A percentile compares a stretch with the other conserved stretches of the same genome.
Conservation (phyloP, 306 rosid species). For the Prunus armeniaca region DNA sequence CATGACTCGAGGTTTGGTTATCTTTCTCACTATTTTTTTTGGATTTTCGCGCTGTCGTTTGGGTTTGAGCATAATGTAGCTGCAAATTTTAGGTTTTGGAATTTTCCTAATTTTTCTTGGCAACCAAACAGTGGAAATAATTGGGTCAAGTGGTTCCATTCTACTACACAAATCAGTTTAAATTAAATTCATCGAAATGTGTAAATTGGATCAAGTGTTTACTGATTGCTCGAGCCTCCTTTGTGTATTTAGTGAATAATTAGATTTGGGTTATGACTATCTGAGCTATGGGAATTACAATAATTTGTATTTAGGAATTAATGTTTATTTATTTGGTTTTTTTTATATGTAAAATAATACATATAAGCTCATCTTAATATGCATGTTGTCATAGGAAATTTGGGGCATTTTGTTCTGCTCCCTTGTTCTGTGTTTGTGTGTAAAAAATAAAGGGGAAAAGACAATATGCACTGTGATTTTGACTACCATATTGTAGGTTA, state of each 20-base stretch:
- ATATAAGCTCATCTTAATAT: too few relatives aligned
- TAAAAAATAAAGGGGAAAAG: neutral
- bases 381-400: neutral
- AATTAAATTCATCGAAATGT: neutral
- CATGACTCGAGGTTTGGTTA: constrained; percentile 57
- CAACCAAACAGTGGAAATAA: neutral
- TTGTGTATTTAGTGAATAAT: neutral
- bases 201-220: neutral
- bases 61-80: neutral
- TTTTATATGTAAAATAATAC: too few relatives aligned
- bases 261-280: neutral
- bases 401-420: neutral
- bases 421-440: neutral
- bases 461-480: neutral
- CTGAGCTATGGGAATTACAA: neutral
- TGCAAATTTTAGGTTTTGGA: neutral
- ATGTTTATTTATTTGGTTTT: neutral
- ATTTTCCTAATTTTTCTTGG: neutral
- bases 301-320: neutral
- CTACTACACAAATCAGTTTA: neutral
- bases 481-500: neutral
- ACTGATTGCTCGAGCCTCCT: neutral
- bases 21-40: neutral
- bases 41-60: neutral
- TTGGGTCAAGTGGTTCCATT: neutral